A percentile compares a stretch with the other conserved stretches of the same genome.
These are phyloP conservation scores for Talaromyces sp. DNA, from an alignment of 2,329 filamentous ascomycete genomes.

Conservation along the genomic window DNA sequence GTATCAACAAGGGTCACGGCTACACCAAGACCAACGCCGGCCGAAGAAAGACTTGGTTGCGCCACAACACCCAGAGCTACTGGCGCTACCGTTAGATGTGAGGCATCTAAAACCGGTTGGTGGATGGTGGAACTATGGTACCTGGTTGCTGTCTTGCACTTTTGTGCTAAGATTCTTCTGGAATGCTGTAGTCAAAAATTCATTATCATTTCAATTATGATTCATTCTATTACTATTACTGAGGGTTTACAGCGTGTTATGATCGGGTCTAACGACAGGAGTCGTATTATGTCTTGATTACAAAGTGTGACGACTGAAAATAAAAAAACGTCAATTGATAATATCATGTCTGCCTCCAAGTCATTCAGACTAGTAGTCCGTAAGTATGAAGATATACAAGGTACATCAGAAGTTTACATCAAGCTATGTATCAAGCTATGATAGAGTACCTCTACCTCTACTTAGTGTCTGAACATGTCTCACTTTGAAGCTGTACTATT, in stretches of 20 bases:
- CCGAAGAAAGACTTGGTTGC: constrained; percentile 99
- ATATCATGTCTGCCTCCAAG: constrained; percentile 14
- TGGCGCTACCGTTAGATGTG: constrained; percentile 83
- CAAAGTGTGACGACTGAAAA: constrained; percentile 10
- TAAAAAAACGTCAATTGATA: constrained; percentile 14
- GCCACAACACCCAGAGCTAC: constrained; percentile 98
- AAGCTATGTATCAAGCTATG: neutral
- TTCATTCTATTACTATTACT: constrained; percentile 17
- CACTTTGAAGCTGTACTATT: neutral
- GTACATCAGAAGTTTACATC: neutral
- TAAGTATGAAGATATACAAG: neutral
- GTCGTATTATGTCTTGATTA: constrained; percentile 10
- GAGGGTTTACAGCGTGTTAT: constrained; percentile 31
- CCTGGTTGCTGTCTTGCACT: constrained; percentile 30
- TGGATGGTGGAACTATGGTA: constrained; percentile 26
- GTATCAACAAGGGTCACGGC: constrained; percentile 97
- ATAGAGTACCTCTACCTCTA: neutral
- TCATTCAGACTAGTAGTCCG: neutral
- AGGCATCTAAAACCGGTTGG: constrained; percentile 21
- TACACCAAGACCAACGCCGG: constrained; percentile 98
- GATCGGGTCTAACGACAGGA: constrained; percentile 22
- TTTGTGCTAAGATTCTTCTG: constrained; percentile 23
- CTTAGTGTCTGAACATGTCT: neutral
- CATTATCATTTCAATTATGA: constrained; percentile 12
- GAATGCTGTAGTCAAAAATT: constrained; percentile 8